phyloP scores from a whole-genome alignment of 768 basidiomycete genomes.

The Brasilioporus rufonigricans region DNA sequence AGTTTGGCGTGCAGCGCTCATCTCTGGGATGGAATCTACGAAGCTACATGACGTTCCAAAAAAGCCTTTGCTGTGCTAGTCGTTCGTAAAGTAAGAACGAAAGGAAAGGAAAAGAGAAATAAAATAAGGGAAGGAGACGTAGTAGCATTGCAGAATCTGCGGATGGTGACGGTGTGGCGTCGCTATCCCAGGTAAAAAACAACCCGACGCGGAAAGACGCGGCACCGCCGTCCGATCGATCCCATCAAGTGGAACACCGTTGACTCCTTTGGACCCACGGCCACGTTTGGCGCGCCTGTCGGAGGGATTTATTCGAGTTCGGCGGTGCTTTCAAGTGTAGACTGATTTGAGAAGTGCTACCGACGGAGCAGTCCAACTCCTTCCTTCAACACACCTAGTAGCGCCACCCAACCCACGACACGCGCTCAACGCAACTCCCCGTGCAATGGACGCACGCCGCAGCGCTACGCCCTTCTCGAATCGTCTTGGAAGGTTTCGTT shows the following conservation, averaged over 20 bases:
- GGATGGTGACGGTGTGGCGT: not conserved
- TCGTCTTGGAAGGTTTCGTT: no score
- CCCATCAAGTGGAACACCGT: not conserved
- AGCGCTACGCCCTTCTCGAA: no score
- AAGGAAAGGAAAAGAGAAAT: not conserved
- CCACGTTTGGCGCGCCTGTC: not conserved
- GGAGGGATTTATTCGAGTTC: slow-evolving; percentile 8
- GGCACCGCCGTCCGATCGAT: slow-evolving; percentile 1
- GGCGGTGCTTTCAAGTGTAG: slow-evolving; percentile 2
- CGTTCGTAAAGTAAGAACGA: not conserved
- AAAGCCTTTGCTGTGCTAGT: not conserved
- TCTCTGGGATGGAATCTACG: not conserved
- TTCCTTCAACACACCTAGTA: not conserved
- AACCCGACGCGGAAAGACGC: not conserved
- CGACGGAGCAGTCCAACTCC: not conserved
- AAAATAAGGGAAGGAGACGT: not conserved
- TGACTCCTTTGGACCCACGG: no score
- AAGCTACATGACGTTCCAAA: not conserved
- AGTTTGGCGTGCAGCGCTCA: slow-evolving; percentile 7
- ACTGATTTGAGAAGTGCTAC: slow-evolving; percentile 7
- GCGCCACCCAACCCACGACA: slow-evolving; percentile 6
- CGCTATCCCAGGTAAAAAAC: no score
- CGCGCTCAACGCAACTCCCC: not conserved
- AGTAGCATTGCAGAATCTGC: not conserved
- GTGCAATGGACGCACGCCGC: no score